Evolutionary conservation across 352 stramenopile genomes (phyloP), one percentile per base, ranked within the genome.

Genomic region (Pythium brachiatum): DNA sequence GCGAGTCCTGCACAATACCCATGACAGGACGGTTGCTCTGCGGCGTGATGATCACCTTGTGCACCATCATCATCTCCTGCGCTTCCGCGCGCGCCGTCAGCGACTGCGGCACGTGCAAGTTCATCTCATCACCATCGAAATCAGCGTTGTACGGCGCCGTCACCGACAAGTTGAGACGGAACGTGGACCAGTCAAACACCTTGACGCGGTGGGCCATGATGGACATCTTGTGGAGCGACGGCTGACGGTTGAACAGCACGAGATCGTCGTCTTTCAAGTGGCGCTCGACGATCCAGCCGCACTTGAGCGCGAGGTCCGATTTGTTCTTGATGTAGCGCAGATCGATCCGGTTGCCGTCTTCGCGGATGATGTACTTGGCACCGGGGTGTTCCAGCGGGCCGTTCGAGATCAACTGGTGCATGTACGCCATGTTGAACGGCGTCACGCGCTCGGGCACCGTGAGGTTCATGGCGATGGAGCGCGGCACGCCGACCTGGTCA

Each of bases 81-180:
- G 95, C 95, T 76, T 99, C 98, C 16, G 97, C 97, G 63, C 95
- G 86, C 56, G 97, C 97, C 32, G 96, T 91, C 60, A 99, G 83
- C n/a, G 92, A 98, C 82, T 99, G 98, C 39, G 95, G 96, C 4
- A 98, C 90, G 77, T 98, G 94, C 59, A 99, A 81, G 76, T 99
- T 99, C 98, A 99, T 99, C 78, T 99, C 97, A 72, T 99, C 98
- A 52, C 98, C 98, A 87, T 99, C 98, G 69, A 99, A 99, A 90
- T 99, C 98, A 61, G 98, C 98, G 75, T 99, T 99, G 82, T 99
- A 99, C 29, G 98, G 97, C 21, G 96, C 96, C 6, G 98, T 99
- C 18, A 97, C 88, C 43, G 90, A 98, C 55, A 99, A 78, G 73
- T 99, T 99, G 47, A 99, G 78, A 70, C 97, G 94, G 81, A 99